Base-by-base conservation (phyloP, 2,329 filamentous ascomycete species). In the Elsinoe arachidis region DNA sequence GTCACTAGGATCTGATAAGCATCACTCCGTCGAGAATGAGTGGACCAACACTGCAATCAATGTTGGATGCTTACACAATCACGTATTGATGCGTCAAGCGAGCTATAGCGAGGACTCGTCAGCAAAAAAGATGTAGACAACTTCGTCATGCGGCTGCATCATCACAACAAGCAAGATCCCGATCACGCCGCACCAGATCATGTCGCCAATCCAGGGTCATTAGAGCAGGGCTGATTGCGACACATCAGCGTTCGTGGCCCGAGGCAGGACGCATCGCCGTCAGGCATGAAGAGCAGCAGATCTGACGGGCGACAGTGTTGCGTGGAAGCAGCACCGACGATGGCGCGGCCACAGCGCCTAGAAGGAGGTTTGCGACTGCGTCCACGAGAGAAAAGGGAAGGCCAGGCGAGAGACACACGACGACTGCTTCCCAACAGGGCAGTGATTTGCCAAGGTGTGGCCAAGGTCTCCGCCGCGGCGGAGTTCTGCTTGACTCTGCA, bases 291-390 rank as follows among this genome's bases (percentile, higher is more conserved):
- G 21, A 26, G 30, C 9, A 19, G 15, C 6, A n/a, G 19, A 53
- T 38, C 49, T 21, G 12, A 21, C 35, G 19, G 26, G 46, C 2
- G 11, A 17, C 12, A 26, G 34, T 39, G 49, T 53, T 53, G 49
- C 49, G 49, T 26, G 34, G 37, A 35, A 38, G 21, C 15, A 39
- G 33, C 26, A 26, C 19, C 33, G 26, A 19, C 15, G 46, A 21
- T 51, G 46, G 46, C 46, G 46, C 34, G 46, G 41, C 41, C 26
- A 34, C 17, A 9, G 23, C 49, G 49, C 49, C 49, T 34, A 53
- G 49, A 39, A 51, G 46, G 46, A 51, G 26, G 46, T 51, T 12
- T 51, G 26, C 46, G 46, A 51, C 11, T 51, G 46, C 26, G 26
- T 14, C 14, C 5, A 23, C 14, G 15, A 34, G 15, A 10, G 30